phyloP scores from a whole-genome alignment of 495 filamentous ascomycete species.

The Bacidia gigantensis region DNA sequence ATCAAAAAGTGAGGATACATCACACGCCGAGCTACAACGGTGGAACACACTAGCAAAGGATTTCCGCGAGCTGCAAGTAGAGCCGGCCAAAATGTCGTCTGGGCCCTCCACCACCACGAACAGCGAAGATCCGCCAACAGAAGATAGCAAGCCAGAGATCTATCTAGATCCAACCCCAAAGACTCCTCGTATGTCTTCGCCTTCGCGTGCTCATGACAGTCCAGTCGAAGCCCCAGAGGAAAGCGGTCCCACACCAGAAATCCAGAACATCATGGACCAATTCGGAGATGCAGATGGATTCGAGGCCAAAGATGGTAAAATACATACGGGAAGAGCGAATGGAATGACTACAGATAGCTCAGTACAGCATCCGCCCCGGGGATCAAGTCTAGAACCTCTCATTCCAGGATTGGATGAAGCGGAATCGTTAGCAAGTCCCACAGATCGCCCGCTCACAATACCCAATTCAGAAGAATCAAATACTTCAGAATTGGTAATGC shows the following conservation, averaged over 20 bases:
- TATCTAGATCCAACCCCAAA: conserved; percentile 54
- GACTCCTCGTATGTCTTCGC: conserved; percentile 36
- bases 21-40: no score
- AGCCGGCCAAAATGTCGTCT: not conserved
- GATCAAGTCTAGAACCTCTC: conserved; percentile 66
- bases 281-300: conserved; percentile 54
- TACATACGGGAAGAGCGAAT: conserved; percentile 65
- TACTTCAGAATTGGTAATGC: not conserved
- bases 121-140: not conserved
- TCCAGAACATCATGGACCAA: conserved; percentile 89
- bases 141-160: conserved; percentile 15
- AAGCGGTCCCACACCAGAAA: conserved; percentile 66
- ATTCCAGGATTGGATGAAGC: conserved; percentile 8
- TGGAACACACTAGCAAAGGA: no score
- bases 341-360: conserved; percentile 50
- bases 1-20: no score
- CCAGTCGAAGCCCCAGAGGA: conserved; percentile 30
- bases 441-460: not conserved
- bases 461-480: not conserved
- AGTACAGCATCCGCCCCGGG: conserved; percentile 61
- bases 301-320: conserved; percentile 49
- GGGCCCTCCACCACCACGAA: not conserved
- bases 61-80: not conserved
- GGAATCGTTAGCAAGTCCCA: no score
- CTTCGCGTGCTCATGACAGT: conserved; percentile 32